Percentiles rank a stretch among this genome's conserved stretches.
phyloP scores from a whole-genome alignment of 2,329 filamentous ascomycete species.

The Exophiala mesophila region DNA sequence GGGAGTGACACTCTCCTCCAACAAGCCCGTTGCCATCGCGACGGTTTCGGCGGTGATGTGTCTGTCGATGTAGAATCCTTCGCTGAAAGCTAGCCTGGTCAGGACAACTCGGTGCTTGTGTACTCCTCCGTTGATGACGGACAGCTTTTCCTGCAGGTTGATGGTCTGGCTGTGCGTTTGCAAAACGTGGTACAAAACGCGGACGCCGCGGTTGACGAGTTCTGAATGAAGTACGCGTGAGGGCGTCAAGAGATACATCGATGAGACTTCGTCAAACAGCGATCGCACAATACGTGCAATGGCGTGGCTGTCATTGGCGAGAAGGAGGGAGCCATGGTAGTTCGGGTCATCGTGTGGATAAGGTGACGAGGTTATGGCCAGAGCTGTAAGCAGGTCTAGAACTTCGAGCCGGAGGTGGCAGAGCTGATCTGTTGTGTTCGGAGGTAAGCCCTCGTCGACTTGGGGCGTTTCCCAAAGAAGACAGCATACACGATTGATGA shows the following conservation, averaged over 20 bases:
- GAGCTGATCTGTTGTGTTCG: conserved; percentile 33
- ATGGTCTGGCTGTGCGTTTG: conserved; percentile 57
- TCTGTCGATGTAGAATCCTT: conserved; percentile 70
- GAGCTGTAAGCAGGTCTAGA: conserved; percentile 38
- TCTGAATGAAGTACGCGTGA: conserved; percentile 43
- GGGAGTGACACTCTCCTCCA: conserved; percentile 75
- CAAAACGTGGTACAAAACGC: conserved; percentile 58
- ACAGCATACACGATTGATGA: conserved; percentile 54
- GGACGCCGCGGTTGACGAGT: conserved; percentile 56
- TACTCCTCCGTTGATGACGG: conserved; percentile 63
- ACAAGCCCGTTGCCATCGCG: conserved; percentile 72
- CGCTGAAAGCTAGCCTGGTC: conserved; percentile 78
- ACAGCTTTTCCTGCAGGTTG: conserved; percentile 68
- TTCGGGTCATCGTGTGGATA: conserved; percentile 57
- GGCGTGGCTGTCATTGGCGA: conserved; percentile 64
- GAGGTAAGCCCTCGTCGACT: conserved; percentile 39
- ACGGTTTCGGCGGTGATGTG: conserved; percentile 73
- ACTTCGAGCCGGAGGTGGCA: conserved; percentile 39
- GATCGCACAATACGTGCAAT: conserved; percentile 71
- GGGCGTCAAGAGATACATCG: conserved; percentile 51
- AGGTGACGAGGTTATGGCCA: conserved; percentile 36
- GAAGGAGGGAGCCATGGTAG: conserved; percentile 54
- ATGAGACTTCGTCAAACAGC: conserved; percentile 66
- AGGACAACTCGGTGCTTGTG: conserved; percentile 80
- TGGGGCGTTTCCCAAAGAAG: conserved; percentile 52